A percentile compares a stretch with the other conserved stretches of the same genome.
Conservation (phyloP, 2,329 filamentous ascomycete genomes). For the Tolypocladium tropicale region DNA sequence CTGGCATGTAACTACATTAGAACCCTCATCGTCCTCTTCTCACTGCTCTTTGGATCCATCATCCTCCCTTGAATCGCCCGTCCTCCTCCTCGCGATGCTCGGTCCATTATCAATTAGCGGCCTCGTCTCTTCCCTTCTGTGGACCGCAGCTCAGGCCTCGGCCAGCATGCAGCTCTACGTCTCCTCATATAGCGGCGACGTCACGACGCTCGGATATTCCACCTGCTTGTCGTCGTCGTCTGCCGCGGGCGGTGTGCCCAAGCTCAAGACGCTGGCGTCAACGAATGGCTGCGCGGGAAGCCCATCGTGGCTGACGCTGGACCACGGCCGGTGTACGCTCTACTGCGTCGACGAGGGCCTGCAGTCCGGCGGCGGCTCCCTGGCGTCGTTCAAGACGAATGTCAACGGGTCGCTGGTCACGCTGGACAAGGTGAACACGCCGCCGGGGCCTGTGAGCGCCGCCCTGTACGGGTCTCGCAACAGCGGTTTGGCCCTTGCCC, state of each 20-base stretch:
- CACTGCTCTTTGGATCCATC: background rate
- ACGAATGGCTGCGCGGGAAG: conserved; percentile 39
- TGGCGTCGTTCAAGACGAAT: conserved; percentile 30
- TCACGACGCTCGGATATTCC: conserved; percentile 36
- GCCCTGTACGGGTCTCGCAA: conserved; percentile 31
- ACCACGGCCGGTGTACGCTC: conserved; percentile 35
- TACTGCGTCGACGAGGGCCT: conserved; percentile 53
- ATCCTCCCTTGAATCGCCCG: background rate
- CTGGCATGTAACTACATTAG: too few relatives aligned
- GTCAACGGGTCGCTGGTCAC: conserved; percentile 26
- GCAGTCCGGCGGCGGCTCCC: conserved; percentile 32
- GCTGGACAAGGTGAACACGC: conserved; percentile 23
- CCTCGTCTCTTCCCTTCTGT: background rate
- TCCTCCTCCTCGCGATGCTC: background rate
- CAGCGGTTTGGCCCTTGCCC: conserved; percentile 29
- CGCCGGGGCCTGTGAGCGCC: conserved; percentile 32
- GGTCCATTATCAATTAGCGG: background rate
- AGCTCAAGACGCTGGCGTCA: conserved; percentile 30
- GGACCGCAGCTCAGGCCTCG: background rate
- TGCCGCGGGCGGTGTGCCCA: conserved; percentile 2
- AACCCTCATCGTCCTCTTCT: background rate
- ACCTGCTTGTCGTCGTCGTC: background rate
- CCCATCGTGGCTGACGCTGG: conserved; percentile 51
- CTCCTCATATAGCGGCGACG: conserved; percentile 35
- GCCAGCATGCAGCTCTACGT: conserved; percentile 34